A percentile compares a stretch with the other conserved stretches of the same genome.
Evolutionary conservation across 805 yeast species (phyloP).

Genomic region (Cyberlindnera maclurae): DNA sequence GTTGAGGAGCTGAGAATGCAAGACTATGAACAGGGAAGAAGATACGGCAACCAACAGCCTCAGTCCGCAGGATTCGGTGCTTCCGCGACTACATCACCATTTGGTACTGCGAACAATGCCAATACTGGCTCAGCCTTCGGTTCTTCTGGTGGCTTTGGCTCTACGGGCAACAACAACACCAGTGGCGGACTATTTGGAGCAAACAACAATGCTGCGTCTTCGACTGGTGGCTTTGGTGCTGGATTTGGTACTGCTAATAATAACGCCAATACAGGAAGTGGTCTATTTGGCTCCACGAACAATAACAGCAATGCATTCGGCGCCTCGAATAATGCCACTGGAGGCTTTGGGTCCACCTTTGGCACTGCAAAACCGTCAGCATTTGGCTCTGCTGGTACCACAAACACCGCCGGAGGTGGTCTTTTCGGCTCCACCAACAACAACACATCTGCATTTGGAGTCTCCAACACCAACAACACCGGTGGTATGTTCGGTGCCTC

Average conservation of each 20-base stretch:
- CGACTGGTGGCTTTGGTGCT: slow-evolving; percentile 10
- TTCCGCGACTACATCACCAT: slow-evolving; percentile 22
- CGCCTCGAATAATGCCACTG: slow-evolving; percentile 18
- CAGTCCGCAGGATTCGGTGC: slow-evolving; percentile 29
- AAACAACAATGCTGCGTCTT: no score
- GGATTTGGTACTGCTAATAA: slow-evolving; percentile 28
- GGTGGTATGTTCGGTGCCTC: slow-evolving; percentile 7
- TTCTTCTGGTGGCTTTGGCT: slow-evolving; percentile 29
- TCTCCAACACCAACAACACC: slow-evolving; percentile 8
- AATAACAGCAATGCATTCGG: slow-evolving; percentile 22
- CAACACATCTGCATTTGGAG: slow-evolving; percentile 27
- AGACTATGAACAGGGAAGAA: slow-evolving; percentile 75
- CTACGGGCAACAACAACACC: slow-evolving; percentile 20
- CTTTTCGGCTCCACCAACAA: slow-evolving; percentile 33
- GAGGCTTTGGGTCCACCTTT: slow-evolving; percentile 17
- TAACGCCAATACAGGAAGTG: slow-evolving; percentile 15
- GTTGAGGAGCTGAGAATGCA: slow-evolving; percentile 84
- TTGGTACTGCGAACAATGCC: slow-evolving; percentile 29
- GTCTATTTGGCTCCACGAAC: slow-evolving; percentile 20
- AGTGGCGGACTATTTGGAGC: no score
- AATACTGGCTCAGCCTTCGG: slow-evolving; percentile 12
- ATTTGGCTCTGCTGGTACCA: slow-evolving; percentile 22
- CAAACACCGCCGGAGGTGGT: slow-evolving; percentile 28
- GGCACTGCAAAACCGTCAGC: slow-evolving; percentile 21
- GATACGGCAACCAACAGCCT: slow-evolving; percentile 40